A percentile compares a stretch with the other conserved stretches of the same genome.
Conservation (phyloP, 176 grass and related monocot species). For the Chrysopogon serrulatus region DNA sequence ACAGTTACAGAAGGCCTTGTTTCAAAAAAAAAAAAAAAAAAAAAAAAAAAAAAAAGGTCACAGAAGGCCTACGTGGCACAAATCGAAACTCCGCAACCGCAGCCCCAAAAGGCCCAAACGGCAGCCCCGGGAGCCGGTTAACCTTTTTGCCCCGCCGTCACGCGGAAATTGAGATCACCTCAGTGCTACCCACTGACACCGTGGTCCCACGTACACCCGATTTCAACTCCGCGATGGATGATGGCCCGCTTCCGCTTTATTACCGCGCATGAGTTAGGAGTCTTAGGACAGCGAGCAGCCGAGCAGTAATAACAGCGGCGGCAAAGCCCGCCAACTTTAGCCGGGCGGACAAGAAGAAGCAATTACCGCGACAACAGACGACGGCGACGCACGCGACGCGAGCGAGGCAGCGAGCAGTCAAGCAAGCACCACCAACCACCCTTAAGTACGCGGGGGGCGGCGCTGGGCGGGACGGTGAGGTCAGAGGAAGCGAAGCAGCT, state of each 20-base stretch:
- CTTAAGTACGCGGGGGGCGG: constrained; percentile 34
- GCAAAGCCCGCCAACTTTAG: constrained; percentile 4
- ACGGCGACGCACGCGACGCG: too few relatives aligned
- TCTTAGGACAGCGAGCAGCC: constrained; percentile 3
- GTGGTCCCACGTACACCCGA: background rate
- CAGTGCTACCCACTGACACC: background rate
- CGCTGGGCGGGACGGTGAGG: background rate
- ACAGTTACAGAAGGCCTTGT: too few relatives aligned
- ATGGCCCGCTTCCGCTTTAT: background rate
- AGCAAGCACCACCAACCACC: constrained; percentile 33
- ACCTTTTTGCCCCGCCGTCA: background rate
- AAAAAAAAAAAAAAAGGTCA: too few relatives aligned
- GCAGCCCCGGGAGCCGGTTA: background rate
- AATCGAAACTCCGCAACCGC: background rate
- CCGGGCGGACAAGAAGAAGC: background rate
- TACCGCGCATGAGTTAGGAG: constrained; percentile 1
- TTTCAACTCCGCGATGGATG: background rate
- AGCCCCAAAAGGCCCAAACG: background rate
- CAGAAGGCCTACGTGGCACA: background rate
- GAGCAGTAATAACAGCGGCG: constrained; percentile 21
- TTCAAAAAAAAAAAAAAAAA: too few relatives aligned
- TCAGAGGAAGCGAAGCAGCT: constrained; percentile 4
- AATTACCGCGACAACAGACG: constrained; percentile 21
- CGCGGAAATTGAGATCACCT: background rate
- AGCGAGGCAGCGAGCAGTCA: background rate